Conservation (phyloP, 495 filamentous ascomycete species). For the Podospora appendiculata region DNA sequence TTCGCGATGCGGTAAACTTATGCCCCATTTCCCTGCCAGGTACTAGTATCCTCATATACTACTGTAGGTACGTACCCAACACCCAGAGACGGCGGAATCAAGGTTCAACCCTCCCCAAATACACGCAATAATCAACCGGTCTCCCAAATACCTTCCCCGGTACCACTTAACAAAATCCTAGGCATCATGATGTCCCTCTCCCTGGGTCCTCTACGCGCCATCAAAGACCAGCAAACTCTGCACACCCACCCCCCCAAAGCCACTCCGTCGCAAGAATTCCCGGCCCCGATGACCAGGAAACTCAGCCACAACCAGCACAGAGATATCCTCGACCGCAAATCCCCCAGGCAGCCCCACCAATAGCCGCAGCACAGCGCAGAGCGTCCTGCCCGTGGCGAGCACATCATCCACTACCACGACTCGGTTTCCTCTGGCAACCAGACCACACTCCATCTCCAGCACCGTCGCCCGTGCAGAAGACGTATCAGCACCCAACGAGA, state of each 20-base stretch:
- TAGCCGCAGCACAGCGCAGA: constrained; percentile 50
- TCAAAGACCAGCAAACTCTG: constrained; percentile 54
- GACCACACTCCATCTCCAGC: constrained; percentile 46
- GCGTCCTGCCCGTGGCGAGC: constrained; percentile 51
- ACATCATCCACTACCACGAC: constrained; percentile 61
- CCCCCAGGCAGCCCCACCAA: constrained; percentile 35
- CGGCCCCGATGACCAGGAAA: constrained; percentile 54
- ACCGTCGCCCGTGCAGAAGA: constrained; percentile 26
- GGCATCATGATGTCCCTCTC: too few relatives aligned
- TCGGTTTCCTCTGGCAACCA: constrained; percentile 34
- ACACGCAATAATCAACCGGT: too few relatives aligned
- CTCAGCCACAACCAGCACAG: constrained; percentile 52
- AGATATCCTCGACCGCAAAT: constrained; percentile 36
- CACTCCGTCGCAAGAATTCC: constrained; percentile 39
- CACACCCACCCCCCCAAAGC: constrained; percentile 49
- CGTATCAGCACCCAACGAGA: constrained; percentile 40
- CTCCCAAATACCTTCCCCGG: too few relatives aligned
- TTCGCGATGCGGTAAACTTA: too few relatives aligned
- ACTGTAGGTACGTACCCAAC: too few relatives aligned
- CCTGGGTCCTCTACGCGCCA: constrained; percentile 27
- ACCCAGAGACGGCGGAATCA: too few relatives aligned
- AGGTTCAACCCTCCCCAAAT: too few relatives aligned
- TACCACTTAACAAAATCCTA: too few relatives aligned
- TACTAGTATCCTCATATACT: too few relatives aligned
- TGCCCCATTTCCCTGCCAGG: too few relatives aligned